Evolutionary conservation across 768 basidiomycete species (phyloP), one percentile per base, ranked within the genome.

Genomic region (Trametopsis cervina): DNA sequence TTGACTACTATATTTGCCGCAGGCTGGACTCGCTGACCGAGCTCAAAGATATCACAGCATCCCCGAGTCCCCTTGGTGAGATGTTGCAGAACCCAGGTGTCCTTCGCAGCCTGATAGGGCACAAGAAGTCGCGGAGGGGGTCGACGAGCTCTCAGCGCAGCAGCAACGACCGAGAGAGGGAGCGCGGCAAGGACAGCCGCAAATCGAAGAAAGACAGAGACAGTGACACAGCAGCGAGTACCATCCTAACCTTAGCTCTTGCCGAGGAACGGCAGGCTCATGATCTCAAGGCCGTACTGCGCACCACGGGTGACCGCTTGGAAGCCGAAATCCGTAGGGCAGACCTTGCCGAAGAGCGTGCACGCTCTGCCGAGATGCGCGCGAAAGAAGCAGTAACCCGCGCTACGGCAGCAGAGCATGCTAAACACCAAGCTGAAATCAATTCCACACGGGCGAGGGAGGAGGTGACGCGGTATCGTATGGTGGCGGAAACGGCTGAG

Each of bases 261-360:
- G 69, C 74, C 53, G 79, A 81, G 60, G 79, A 82, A 59, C 71
- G 73, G 46, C 77, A 80, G 54, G 68, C 70, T n/a, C 69, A 69
- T 47, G 71, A 74, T 47, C 69, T 81, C 51, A 81, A 80, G 59
- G 67, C 70, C 23, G 57, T 78, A 21, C 69, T 83, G 20, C 69
- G 72, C 44, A 64, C 62, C 40, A 72, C 80, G 4, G 71, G 71
- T 17, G 77, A 79, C 44, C 70, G 72, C 41, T 67, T 85, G 33
- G 76, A 82, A 56, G 65, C 71, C 40, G 81, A 82, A 65, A 74
- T 71, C 45, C 71, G 72, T 22, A 66, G 77, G 40, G 77, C 74
- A n/a, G 74, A 76, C 39, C 69, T 74, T 29, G 75, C 75, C 0
- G 71, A 70, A 27, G 53, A 66, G 35, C 73, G 79, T 36, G 80